Percentiles rank a stretch among this genome's conserved stretches.
Evolutionary conservation across 441 rosid species (phyloP).

Genomic region (Melastoma candidum): DNA sequence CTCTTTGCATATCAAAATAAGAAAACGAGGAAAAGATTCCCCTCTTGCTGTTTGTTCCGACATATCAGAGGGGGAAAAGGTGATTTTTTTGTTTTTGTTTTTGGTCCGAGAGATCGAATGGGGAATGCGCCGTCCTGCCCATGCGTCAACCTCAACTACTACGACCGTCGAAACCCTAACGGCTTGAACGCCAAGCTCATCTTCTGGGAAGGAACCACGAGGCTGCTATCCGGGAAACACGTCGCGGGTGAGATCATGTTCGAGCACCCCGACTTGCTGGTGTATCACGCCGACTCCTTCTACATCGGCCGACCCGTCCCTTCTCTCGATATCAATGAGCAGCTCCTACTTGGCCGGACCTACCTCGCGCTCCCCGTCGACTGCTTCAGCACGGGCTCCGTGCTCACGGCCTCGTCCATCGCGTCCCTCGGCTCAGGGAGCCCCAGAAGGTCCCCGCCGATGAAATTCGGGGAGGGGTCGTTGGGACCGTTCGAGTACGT

Average conservation of each 20-base stretch:
- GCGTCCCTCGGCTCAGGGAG: conserved; percentile 33
- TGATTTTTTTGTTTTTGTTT: conserved; percentile 20
- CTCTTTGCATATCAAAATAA: too few species aligned
- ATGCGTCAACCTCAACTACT: background rate
- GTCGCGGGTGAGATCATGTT: conserved; percentile 91
- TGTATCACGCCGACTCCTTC: conserved; percentile 70
- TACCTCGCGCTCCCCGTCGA: conserved; percentile 77
- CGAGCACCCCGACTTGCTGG: conserved; percentile 62
- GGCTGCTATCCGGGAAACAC: conserved; percentile 35
- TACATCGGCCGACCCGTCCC: conserved; percentile 75
- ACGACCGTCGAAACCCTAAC: background rate
- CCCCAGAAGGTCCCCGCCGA: conserved; percentile 14
- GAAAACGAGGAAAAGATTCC: too few species aligned
- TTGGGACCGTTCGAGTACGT: conserved; percentile 51
- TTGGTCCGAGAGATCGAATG: conserved; percentile 8
- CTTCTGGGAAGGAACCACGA: conserved; percentile 35
- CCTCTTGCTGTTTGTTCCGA: too few species aligned
- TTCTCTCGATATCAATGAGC: conserved; percentile 52
- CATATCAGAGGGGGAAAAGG: too few species aligned
- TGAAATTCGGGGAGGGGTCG: conserved; percentile 31
- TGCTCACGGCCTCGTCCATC: conserved; percentile 49
- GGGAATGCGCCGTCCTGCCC: conserved; percentile 9
- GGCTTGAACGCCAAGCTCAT: conserved; percentile 5
- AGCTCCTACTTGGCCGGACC: conserved; percentile 53
- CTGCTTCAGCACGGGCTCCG: conserved; percentile 27